A percentile compares a stretch with the other conserved stretches of the same genome.
phyloP scores from a whole-genome alignment of 2,329 filamentous ascomycete species.

The Chrysosporium queenslandicum region DNA sequence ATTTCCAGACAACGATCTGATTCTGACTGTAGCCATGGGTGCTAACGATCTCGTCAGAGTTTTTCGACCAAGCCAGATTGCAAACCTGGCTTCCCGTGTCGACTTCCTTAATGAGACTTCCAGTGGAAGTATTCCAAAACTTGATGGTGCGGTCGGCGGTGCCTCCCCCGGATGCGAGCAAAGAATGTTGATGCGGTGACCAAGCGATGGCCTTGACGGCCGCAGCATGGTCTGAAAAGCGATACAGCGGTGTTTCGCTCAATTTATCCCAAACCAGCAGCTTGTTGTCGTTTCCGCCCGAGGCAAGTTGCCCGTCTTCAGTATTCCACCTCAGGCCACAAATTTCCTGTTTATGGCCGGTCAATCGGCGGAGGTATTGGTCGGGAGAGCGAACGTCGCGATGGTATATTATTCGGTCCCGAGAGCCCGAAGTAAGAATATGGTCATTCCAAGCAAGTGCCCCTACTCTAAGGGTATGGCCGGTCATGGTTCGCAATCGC shows the following conservation, averaged over 20 bases:
- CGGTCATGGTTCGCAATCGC: constrained; percentile 87
- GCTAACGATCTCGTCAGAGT: constrained; percentile 93
- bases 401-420: constrained; percentile 88
- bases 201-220: constrained; percentile 97
- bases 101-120: constrained; percentile 69
- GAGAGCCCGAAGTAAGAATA: constrained; percentile 87
- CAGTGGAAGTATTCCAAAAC: constrained; percentile 92
- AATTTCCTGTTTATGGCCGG: constrained; percentile 95
- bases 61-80: constrained; percentile 93
- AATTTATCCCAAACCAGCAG: constrained; percentile 97
- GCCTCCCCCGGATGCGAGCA: constrained; percentile 90
- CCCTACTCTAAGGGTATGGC: constrained; percentile 85
- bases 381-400: constrained; percentile 88
- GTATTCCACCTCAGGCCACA: constrained; percentile 96
- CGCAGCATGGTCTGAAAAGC: constrained; percentile 88
- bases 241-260: constrained; percentile 81
- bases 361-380: constrained; percentile 76
- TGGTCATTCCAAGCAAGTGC: constrained; percentile 97
- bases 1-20: constrained; percentile 99
- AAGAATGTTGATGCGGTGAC: constrained; percentile 89
- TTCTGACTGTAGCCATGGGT: constrained; percentile 98
- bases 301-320: constrained; percentile 88
- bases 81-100: constrained; percentile 98
- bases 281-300: constrained; percentile 97
- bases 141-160: constrained; percentile 94